A percentile compares a stretch with the other conserved stretches of the same genome.
Evolutionary conservation across 2,329 filamentous ascomycete genomes (phyloP).

Genomic region (Fusarium stilboides): DNA sequence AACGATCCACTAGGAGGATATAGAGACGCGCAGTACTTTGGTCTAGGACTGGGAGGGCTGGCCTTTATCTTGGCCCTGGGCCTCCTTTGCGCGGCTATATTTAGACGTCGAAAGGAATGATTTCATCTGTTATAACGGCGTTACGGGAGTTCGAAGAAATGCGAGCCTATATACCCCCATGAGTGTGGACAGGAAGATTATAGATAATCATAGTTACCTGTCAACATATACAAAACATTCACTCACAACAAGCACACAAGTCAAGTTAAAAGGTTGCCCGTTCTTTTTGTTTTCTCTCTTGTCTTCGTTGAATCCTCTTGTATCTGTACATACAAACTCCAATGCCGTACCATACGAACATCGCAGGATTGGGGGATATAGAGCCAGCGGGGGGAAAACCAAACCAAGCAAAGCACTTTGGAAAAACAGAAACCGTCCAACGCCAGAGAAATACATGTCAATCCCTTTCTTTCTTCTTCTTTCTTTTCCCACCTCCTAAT

Average conservation of each 20-base stretch:
- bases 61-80: constrained; percentile 42
- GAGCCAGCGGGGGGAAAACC: constrained; percentile 35
- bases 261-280: constrained; percentile 41
- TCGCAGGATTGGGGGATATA: constrained; percentile 40
- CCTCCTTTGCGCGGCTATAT: constrained; percentile 33
- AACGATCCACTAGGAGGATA: constrained; percentile 38
- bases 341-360: constrained; percentile 42
- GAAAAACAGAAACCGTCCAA: constrained; percentile 45
- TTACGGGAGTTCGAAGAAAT: constrained; percentile 2
- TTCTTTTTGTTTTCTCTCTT: constrained; percentile 45
- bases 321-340: constrained; percentile 51
- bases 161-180: constrained; percentile 32
- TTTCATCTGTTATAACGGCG: constrained; percentile 9
- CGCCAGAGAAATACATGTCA: constrained; percentile 45
- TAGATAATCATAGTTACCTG: neutral
- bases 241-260: constrained; percentile 10
- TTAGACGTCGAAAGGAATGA: constrained; percentile 40
- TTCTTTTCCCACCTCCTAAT: constrained; percentile 26
- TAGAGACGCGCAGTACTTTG: constrained; percentile 47
- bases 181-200: constrained; percentile 11
- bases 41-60: constrained; percentile 41
- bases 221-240: constrained; percentile 2
- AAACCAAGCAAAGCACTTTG: constrained; percentile 43
- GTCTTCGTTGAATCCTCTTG: constrained; percentile 45
- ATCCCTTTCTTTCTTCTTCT: constrained; percentile 31